Percentiles rank a stretch among this genome's conserved stretches.
These are phyloP conservation scores for Pinus albicaulis DNA, from an alignment of 75 land plant genomes.

Conservation along the genomic window DNA sequence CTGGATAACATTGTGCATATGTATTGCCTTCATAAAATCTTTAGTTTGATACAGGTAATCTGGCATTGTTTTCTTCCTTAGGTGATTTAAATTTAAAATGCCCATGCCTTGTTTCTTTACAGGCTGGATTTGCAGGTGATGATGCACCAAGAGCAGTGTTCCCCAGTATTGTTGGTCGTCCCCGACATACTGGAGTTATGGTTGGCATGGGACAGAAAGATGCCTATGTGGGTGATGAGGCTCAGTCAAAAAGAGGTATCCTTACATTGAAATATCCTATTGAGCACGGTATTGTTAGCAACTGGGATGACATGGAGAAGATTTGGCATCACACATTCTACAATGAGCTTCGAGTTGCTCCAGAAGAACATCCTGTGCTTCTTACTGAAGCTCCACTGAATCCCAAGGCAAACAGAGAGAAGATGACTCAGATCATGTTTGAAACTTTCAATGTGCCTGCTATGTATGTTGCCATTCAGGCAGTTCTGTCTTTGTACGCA, in stretches of 20 bases:
- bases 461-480: constrained; percentile 47
- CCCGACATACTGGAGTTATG: constrained; percentile 60
- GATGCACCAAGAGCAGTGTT: constrained; percentile 65
- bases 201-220: constrained; percentile 60
- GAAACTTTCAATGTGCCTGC: constrained; percentile 35
- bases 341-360: constrained; percentile 59
- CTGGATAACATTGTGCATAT: no score
- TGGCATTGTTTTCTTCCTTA: no score
- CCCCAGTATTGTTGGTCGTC: constrained; percentile 44
- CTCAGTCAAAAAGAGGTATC: constrained; percentile 54
- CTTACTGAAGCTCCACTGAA: constrained; percentile 55
- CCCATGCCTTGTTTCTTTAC: not conserved
- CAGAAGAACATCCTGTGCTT: constrained; percentile 61
- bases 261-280: constrained; percentile 61
- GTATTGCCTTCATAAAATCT: no score
- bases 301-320: constrained; percentile 65
- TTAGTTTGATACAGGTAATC: no score
- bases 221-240: constrained; percentile 46
- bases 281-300: constrained; percentile 45
- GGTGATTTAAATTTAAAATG: no score
- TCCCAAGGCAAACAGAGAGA: constrained; percentile 42
- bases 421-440: constrained; percentile 42
- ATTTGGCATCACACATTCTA: constrained; percentile 66
- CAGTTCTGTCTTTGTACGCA: constrained; percentile 49
- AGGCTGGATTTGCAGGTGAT: constrained; percentile 69